Conservation (phyloP, 2,329 filamentous ascomycete species). For the Pyrenophora teres region DNA sequence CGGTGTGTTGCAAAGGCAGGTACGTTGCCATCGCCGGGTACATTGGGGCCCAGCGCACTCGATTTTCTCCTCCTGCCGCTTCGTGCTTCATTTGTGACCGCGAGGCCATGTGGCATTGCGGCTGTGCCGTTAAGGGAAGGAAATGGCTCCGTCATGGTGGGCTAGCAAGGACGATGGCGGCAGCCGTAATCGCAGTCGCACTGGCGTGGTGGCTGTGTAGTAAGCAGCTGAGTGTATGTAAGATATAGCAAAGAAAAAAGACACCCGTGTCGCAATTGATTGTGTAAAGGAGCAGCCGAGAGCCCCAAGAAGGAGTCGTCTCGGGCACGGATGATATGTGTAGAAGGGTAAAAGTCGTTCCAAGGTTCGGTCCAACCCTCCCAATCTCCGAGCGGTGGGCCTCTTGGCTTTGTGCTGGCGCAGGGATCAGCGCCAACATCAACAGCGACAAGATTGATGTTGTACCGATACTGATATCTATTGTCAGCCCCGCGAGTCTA, state of each 20-base stretch:
- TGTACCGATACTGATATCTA: too few relatives aligned
- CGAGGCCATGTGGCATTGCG: slow-evolving; percentile 17
- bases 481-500: too few relatives aligned
- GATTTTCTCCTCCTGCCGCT: slow-evolving; percentile 49
- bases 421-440: too few relatives aligned
- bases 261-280: too few relatives aligned
- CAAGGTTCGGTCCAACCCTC: background rate
- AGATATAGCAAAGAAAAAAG: too few relatives aligned
- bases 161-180: background rate
- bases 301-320: background rate
- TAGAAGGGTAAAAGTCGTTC: background rate
- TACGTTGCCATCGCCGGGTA: slow-evolving; percentile 58
- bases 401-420: too few relatives aligned
- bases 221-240: background rate
- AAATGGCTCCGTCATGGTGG: slow-evolving; percentile 41
- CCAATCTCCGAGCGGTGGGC: too few relatives aligned
- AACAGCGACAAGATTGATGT: too few relatives aligned
- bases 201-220: background rate
- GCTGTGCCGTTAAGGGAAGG: slow-evolving; percentile 33
- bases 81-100: slow-evolving; percentile 17
- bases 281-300: too few relatives aligned
- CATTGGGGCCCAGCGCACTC: slow-evolving; percentile 57
- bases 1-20: slow-evolving; percentile 56
- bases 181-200: background rate
- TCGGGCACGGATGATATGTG: background rate